Percentiles rank a stretch among this genome's conserved stretches.
These are phyloP conservation scores for Zymoseptoria pseudotritici DNA, from an alignment of 2,329 filamentous ascomycete species.

Conservation along the genomic window DNA sequence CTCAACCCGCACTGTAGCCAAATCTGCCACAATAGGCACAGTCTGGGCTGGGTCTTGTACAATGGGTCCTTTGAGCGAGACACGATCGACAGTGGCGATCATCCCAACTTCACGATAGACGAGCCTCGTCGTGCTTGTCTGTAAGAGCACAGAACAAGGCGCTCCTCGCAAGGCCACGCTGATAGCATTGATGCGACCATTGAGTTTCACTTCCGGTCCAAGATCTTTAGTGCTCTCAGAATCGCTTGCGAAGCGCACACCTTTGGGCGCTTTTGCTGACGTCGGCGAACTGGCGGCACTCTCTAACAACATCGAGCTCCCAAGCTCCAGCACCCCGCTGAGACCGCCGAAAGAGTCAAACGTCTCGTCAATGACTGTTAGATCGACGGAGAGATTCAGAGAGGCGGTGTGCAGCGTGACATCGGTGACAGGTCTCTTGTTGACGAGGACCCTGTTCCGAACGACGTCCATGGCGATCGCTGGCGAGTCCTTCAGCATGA, in stretches of 20 bases:
- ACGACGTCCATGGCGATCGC: conserved; percentile 17
- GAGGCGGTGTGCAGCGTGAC: conserved; percentile 69
- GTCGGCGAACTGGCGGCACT: conserved; percentile 31
- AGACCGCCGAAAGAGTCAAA: conserved; percentile 85
- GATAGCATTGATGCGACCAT: conserved; percentile 69
- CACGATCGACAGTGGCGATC: conserved; percentile 64
- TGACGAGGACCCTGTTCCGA: conserved; percentile 14
- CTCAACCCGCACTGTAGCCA: conserved; percentile 53
- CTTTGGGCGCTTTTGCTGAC: conserved; percentile 35
- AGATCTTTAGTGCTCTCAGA: conserved; percentile 22
- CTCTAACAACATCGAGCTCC: conserved; percentile 72
- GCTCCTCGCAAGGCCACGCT: conserved; percentile 70
- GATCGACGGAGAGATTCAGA: conserved; percentile 65
- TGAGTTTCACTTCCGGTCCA: conserved; percentile 52
- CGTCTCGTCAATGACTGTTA: conserved; percentile 76
- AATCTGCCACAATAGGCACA: conserved; percentile 14
- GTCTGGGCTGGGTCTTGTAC: conserved; percentile 33
- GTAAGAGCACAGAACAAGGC: conserved; percentile 64
- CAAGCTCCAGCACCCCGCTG: conserved; percentile 82
- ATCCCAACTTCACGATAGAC: conserved; percentile 67
- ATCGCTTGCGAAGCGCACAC: conserved; percentile 51
- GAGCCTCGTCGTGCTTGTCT: conserved; percentile 75
- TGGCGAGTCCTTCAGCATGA: conserved; percentile 12
- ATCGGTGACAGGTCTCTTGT: conserved; percentile 20
- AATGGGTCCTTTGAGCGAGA: conserved; percentile 65